Conservation (phyloP, 2,329 filamentous ascomycete genomes). For the Alternaria sp. region DNA sequence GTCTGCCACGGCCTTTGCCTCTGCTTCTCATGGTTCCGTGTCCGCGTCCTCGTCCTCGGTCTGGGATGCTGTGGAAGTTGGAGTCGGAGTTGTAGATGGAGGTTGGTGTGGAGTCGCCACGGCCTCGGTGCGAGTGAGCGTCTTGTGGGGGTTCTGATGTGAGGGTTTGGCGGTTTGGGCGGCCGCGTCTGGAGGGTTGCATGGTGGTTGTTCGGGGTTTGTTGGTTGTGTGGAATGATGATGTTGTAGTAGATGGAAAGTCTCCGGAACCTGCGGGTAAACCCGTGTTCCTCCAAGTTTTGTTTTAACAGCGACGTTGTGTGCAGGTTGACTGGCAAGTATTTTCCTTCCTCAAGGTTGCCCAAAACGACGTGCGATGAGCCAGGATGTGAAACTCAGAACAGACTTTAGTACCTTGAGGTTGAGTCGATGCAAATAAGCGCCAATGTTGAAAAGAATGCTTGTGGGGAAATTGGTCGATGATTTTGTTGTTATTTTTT, state of each 20-base stretch:
- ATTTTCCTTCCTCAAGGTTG: not conserved
- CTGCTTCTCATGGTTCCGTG: slow-evolving; percentile 10
- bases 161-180: slow-evolving; percentile 42
- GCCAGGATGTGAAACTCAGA: not conserved
- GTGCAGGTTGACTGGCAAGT: not conserved
- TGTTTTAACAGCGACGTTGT: not conserved
- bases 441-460: not conserved
- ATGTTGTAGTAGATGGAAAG: not conserved
- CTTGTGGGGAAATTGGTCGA: not conserved
- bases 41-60: slow-evolving; percentile 18
- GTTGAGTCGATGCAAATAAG: too few species aligned
- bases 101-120: slow-evolving; percentile 8
- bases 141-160: slow-evolving; percentile 16
- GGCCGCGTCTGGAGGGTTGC: slow-evolving; percentile 28
- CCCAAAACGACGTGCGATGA: not conserved
- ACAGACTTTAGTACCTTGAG: not conserved
- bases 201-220: slow-evolving; percentile 2
- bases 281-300: not conserved
- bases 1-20: slow-evolving; percentile 15
- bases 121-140: not conserved
- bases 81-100: not conserved
- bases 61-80: not conserved
- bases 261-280: not conserved
- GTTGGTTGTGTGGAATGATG: not conserved
- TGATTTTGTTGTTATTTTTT: not conserved